Conservation (phyloP, 345 rosid species). For the Syzygium oleosum region DNA sequence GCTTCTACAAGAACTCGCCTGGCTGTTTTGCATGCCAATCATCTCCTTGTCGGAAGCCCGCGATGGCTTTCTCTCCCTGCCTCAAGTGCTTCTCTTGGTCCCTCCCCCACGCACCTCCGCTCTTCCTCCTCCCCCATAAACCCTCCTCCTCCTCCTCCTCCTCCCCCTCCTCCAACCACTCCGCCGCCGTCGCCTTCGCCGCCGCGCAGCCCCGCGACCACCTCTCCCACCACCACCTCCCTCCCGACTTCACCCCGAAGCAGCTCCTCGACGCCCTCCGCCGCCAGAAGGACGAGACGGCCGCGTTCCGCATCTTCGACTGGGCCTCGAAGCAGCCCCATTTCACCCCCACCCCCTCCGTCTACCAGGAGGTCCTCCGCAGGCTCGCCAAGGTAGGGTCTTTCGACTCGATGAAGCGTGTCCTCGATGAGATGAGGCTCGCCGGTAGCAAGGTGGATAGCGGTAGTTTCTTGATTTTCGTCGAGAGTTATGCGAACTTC, state of each 20-base stretch:
- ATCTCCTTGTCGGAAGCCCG: not conserved
- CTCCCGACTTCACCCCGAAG: conserved; percentile 49
- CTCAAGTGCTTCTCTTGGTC: conserved; percentile 51
- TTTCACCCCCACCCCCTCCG: conserved; percentile 39
- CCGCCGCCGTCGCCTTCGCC: conserved; percentile 22
- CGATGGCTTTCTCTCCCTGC: conserved; percentile 37
- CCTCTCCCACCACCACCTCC: conserved; percentile 9
- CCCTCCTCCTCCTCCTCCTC: conserved; percentile 16
- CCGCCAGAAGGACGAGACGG: conserved; percentile 53
- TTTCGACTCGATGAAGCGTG: conserved; percentile 47
- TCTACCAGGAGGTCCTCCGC: conserved; percentile 60
- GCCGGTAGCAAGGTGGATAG: conserved; percentile 32
- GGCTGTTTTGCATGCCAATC: not conserved
- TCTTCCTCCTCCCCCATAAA: conserved; percentile 23
- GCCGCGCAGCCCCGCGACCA: conserved; percentile 15
- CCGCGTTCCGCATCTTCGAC: conserved; percentile 53
- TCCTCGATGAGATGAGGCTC: conserved; percentile 44
- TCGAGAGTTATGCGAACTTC: conserved; percentile 52
- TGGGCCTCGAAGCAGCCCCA: conserved; percentile 76
- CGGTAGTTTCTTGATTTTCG: conserved; percentile 43
- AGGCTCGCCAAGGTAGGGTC: conserved; percentile 65
- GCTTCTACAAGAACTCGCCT: not conserved
- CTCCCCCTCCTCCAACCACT: conserved; percentile 8
- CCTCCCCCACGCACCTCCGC: conserved; percentile 9
- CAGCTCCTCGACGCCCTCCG: conserved; percentile 79